These are phyloP conservation scores for Kluyveromyces sp. DNA, from an alignment of 1,139 yeast genomes.

Conservation along the genomic window DNA sequence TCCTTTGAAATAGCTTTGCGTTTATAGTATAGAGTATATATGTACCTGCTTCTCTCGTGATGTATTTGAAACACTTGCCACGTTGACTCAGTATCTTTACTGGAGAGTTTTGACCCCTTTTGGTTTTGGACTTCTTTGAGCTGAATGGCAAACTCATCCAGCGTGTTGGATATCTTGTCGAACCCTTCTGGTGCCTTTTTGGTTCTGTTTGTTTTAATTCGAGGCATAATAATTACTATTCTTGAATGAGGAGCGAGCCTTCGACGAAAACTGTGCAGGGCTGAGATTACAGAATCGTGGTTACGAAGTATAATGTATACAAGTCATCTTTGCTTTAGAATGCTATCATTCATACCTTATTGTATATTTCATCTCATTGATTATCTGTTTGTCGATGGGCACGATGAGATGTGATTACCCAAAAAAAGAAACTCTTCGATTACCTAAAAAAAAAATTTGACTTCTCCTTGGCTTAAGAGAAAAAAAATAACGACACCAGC, in stretches of 20 bases:
- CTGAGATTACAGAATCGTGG: neutral
- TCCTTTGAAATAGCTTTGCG: conserved; percentile 58
- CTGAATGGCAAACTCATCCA: conserved; percentile 52
- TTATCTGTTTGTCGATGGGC: too few species aligned
- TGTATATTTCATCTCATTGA: too few species aligned
- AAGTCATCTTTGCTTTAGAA: neutral
- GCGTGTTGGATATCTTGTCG: conserved; percentile 59
- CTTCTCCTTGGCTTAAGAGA: neutral
- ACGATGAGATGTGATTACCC: too few species aligned
- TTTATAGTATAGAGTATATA: conserved; percentile 66
- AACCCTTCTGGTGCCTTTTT: conserved; percentile 63
- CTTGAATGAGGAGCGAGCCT: neutral
- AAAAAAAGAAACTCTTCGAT: too few species aligned
- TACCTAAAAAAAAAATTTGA: too few species aligned
- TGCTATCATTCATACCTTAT: neutral
- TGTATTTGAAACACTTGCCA: conserved; percentile 68
- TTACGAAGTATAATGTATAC: neutral
- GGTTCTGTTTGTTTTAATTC: conserved; percentile 15
- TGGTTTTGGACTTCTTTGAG: conserved; percentile 50
- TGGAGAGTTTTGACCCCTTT: conserved; percentile 18
- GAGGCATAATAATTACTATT: conserved; percentile 12
- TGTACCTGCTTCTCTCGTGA: conserved; percentile 70
- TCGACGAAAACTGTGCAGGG: too few species aligned
- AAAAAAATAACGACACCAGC: conserved; percentile 30
- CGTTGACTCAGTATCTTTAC: conserved; percentile 42